These are phyloP conservation scores for Salix viminalis DNA, from an alignment of 345 rosid genomes.

Conservation along the genomic window DNA sequence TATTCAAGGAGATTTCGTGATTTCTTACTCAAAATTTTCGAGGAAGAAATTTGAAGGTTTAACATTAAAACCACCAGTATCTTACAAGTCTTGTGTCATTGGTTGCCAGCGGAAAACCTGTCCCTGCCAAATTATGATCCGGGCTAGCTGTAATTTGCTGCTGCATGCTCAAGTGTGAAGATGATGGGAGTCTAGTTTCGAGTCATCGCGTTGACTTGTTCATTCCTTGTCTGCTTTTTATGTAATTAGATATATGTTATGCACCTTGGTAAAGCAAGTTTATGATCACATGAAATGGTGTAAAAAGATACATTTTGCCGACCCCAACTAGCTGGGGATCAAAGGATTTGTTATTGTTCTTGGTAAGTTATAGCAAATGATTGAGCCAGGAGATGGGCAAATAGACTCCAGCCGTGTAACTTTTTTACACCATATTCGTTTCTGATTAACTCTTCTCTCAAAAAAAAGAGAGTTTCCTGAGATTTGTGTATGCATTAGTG, in stretches of 20 bases:
- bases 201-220: too few relatives aligned
- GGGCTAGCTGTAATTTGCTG: too few relatives aligned
- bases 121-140: too few relatives aligned
- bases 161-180: too few relatives aligned
- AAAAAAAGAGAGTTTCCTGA: not conserved
- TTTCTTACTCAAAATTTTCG: conserved; percentile 61
- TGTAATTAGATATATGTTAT: too few relatives aligned
- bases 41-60: conserved; percentile 43
- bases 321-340: not conserved
- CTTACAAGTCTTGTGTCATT: too few relatives aligned
- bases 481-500: not conserved
- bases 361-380: too few relatives aligned
- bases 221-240: too few relatives aligned
- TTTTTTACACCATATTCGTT: not conserved
- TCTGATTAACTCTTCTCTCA: not conserved
- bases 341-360: not conserved
- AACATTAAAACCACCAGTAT: too few relatives aligned
- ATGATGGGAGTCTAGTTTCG: too few relatives aligned
- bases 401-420: too few relatives aligned
- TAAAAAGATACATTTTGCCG: not conserved
- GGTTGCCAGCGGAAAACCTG: too few relatives aligned
- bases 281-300: not conserved
- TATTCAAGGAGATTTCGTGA: conserved; percentile 81
- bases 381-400: not conserved
- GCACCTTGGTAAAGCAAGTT: not conserved